Conservation (phyloP, 257 asterid genomes). For the Mitragyna speciosa region DNA sequence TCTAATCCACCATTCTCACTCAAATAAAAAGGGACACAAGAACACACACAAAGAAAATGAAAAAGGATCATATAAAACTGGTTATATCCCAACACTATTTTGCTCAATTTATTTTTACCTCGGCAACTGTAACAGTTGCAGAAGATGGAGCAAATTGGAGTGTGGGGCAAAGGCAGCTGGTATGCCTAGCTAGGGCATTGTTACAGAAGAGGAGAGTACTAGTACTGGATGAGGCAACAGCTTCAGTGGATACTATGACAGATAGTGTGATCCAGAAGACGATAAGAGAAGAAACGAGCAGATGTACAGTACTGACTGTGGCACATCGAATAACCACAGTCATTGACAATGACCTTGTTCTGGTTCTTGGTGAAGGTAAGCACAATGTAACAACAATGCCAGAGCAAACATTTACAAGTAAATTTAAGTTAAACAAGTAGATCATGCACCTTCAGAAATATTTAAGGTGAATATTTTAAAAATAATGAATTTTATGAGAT, state of each 20-base stretch:
- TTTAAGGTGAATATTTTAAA: neutral
- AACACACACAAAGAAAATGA: neutral
- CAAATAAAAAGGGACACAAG: neutral
- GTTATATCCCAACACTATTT: neutral
- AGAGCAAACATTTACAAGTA: neutral
- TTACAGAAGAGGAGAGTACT: slow-evolving; percentile 63
- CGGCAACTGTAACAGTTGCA: slow-evolving; percentile 45
- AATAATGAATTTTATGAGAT: neutral
- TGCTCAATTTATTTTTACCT: neutral
- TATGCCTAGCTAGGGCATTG: slow-evolving; percentile 70
- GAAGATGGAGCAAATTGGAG: slow-evolving; percentile 96
- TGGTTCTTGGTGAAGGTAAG: slow-evolving; percentile 80
- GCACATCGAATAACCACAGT: slow-evolving; percentile 90
- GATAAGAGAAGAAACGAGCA: slow-evolving; percentile 63
- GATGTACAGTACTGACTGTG: slow-evolving; percentile 75
- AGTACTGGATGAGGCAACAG: slow-evolving; percentile 81
- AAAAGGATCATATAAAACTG: neutral
- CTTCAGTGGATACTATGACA: slow-evolving; percentile 68
- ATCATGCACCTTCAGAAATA: neutral
- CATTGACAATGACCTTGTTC: slow-evolving; percentile 72
- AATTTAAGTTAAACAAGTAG: neutral
- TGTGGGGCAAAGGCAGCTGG: slow-evolving; percentile 75
- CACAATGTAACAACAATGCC: neutral
- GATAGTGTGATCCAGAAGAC: slow-evolving; percentile 73
- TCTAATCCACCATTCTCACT: neutral